phyloP scores from a whole-genome alignment of 306 rosid genomes.

The Gynostemma pentaphyllum region DNA sequence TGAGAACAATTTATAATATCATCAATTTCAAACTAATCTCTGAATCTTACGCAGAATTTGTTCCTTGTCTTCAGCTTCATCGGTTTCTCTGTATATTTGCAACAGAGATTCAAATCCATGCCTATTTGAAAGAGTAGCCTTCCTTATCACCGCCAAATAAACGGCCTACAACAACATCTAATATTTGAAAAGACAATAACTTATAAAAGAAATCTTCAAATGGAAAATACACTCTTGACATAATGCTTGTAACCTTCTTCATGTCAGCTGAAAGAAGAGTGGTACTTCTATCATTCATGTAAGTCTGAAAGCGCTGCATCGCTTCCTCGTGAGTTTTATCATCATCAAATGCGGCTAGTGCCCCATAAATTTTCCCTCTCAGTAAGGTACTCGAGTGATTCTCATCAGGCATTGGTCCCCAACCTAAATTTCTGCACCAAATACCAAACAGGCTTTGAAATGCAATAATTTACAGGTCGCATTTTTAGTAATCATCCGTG shows the following conservation, averaged over 20 bases:
- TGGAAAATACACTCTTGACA: neutral
- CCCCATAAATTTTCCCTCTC: slow-evolving; percentile 32
- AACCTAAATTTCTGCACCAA: slow-evolving; percentile 40
- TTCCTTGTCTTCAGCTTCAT: slow-evolving; percentile 39
- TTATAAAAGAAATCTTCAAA: neutral
- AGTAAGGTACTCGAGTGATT: slow-evolving; percentile 28
- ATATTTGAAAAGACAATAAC: neutral
- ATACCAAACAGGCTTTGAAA: neutral
- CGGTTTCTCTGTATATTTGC: slow-evolving; percentile 27
- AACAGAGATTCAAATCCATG: slow-evolving; percentile 33
- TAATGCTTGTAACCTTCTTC: slow-evolving; percentile 24
- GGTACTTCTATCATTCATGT: slow-evolving; percentile 29
- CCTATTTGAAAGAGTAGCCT: slow-evolving; percentile 23
- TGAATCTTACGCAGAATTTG: slow-evolving; percentile 26
- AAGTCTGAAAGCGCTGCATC: slow-evolving; percentile 29
- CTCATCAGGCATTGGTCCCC: slow-evolving; percentile 45
- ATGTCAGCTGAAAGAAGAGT: slow-evolving; percentile 41
- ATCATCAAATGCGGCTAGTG: slow-evolving; percentile 43
- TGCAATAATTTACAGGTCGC: neutral
- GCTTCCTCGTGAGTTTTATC: slow-evolving; percentile 43
- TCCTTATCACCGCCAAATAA: slow-evolving; percentile 45
- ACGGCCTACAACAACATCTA: slow-evolving; percentile 26
- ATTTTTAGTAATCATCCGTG: neutral
- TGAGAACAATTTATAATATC: neutral
- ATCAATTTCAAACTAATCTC: neutral